Conservation (phyloP, 2,329 filamentous ascomycete species). For the Xylaria sp. region DNA sequence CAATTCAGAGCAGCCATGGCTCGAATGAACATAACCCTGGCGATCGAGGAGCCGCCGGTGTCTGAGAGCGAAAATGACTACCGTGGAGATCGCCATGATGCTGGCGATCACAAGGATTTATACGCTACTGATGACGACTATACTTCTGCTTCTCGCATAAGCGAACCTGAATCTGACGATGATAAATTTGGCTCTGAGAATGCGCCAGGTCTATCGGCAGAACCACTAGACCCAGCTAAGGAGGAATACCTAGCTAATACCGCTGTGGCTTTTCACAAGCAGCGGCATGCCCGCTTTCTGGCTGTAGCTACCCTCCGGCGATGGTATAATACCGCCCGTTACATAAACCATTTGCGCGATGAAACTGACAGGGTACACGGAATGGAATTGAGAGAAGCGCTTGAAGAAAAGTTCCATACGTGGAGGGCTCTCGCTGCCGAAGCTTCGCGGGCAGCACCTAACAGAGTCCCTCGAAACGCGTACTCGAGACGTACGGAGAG, state of each 20-base stretch:
- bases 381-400: constrained; percentile 33
- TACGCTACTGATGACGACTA: constrained; percentile 28
- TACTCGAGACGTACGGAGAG: constrained; percentile 42
- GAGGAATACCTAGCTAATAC: constrained; percentile 28
- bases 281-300: constrained; percentile 35
- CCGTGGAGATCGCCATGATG: constrained; percentile 13
- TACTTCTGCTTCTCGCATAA: constrained; percentile 1
- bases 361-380: constrained; percentile 36
- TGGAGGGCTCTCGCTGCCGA: constrained; percentile 38
- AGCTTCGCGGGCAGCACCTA: constrained; percentile 29
- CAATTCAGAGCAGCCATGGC: constrained; percentile 73
- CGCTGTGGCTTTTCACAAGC: constrained; percentile 37
- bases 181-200: not conserved
- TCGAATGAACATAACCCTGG: constrained; percentile 74
- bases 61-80: constrained; percentile 37
- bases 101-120: constrained; percentile 27
- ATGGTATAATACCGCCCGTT: constrained; percentile 38
- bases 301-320: constrained; percentile 33
- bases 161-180: constrained; percentile 5
- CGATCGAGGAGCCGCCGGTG: constrained; percentile 51
- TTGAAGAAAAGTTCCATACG: constrained; percentile 32
- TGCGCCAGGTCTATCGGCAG: not conserved
- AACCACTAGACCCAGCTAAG: constrained; percentile 9
- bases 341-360: constrained; percentile 29
- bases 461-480: constrained; percentile 34